phyloP scores from a whole-genome alignment of 1,284 basidiomycete species.

The Erythrobasidium hasegawianum region DNA sequence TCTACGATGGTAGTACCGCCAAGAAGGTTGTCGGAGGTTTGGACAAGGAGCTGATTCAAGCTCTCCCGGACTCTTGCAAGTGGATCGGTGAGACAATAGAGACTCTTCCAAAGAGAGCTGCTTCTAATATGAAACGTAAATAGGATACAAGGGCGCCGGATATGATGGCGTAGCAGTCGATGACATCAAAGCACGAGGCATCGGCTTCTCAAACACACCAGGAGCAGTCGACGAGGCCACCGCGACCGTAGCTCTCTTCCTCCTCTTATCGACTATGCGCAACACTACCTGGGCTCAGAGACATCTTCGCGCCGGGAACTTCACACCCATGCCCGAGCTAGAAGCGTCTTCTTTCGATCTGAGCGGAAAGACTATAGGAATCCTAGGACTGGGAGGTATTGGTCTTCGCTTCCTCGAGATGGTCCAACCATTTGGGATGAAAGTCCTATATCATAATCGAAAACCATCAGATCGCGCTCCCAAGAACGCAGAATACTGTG shows the following conservation, averaged over 20 bases:
- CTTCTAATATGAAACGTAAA: no score
- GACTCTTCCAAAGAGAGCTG: no score
- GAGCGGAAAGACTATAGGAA: conserved; percentile 71
- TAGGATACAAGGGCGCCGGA: conserved; percentile 34
- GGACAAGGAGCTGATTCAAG: conserved; percentile 33
- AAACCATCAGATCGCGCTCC: conserved; percentile 48
- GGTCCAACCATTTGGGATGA: conserved; percentile 65
- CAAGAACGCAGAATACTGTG: conserved; percentile 66
- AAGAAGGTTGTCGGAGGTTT: conserved; percentile 8
- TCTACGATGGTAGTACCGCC: conserved; percentile 4
- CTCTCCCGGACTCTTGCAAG: conserved; percentile 3
- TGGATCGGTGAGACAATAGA: conserved; percentile 30
- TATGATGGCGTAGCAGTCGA: conserved; percentile 59
- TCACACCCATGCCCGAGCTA: background rate
- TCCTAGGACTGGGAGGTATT: conserved; percentile 87
- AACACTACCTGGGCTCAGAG: background rate
- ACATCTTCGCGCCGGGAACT: background rate
- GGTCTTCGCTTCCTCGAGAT: conserved; percentile 54
- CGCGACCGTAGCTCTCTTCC: conserved; percentile 80
- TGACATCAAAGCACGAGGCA: conserved; percentile 69
- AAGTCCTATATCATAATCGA: conserved; percentile 69
- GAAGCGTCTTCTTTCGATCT: conserved; percentile 59
- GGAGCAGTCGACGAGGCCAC: conserved; percentile 87
- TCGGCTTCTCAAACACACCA: conserved; percentile 84
- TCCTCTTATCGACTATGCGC: conserved; percentile 53